Percentiles rank a stretch among this genome's conserved stretches.
These are phyloP conservation scores for Tylopilus cervinicoccineus DNA, from an alignment of 768 basidiomycete genomes.

Conservation along the genomic window DNA sequence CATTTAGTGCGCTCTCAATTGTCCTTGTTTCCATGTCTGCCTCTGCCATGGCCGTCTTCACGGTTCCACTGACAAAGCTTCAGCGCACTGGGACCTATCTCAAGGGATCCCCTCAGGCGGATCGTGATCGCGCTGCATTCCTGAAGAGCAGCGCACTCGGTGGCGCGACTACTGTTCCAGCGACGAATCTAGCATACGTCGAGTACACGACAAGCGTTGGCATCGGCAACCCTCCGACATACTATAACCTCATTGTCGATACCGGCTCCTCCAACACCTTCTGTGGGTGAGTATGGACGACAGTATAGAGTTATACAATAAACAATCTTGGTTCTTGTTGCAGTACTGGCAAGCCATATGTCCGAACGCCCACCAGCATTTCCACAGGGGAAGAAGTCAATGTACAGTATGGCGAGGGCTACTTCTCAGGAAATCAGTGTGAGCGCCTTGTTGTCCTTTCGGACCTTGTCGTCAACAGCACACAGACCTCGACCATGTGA, in stretches of 20 bases:
- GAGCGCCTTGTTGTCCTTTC: not conserved
- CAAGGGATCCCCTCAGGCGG: slow-evolving; percentile 15
- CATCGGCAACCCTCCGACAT: slow-evolving; percentile 26
- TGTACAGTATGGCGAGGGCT: too few species aligned
- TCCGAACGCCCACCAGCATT: too few species aligned
- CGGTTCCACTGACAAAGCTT: slow-evolving; percentile 12
- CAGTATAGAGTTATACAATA: too few species aligned
- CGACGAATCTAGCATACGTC: slow-evolving; percentile 9
- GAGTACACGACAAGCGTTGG: slow-evolving; percentile 24
- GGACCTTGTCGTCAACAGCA: not conserved
- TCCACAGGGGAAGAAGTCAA: too few species aligned
- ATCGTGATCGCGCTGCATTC: slow-evolving; percentile 14
- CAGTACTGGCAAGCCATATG: too few species aligned
- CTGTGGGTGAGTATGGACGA: too few species aligned
- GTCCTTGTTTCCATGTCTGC: slow-evolving; percentile 6
- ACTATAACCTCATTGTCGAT: slow-evolving; percentile 29
- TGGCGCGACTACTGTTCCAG: too few species aligned
- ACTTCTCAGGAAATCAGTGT: too few species aligned
- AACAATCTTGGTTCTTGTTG: too few species aligned
- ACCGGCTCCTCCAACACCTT: slow-evolving; percentile 33
- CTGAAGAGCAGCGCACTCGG: too few species aligned
- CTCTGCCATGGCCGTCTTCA: not conserved
- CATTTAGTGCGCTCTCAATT: slow-evolving; percentile 4
- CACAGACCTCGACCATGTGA: slow-evolving; percentile 23
- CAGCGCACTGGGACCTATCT: slow-evolving; percentile 10